Conservation (phyloP, 2,329 filamentous ascomycete genomes). For the Aspergillus hiratsukae region DNA sequence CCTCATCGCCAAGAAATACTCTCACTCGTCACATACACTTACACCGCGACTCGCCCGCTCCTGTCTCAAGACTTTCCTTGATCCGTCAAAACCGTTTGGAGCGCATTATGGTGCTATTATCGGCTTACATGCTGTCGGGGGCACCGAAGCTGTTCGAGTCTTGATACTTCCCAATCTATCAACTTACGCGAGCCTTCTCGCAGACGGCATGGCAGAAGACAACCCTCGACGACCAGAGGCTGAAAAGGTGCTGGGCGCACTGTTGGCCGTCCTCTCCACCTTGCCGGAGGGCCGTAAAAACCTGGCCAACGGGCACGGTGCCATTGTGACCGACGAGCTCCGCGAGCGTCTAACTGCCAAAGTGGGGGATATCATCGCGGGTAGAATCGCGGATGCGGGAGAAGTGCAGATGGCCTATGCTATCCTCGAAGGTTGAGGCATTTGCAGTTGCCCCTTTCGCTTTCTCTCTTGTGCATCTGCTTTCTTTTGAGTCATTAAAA, state of each 20-base stretch:
- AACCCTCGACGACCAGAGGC: slow-evolving; percentile 54
- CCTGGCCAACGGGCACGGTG: slow-evolving; percentile 38
- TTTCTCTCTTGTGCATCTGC: not conserved
- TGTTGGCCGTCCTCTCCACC: slow-evolving; percentile 53
- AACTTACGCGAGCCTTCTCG: slow-evolving; percentile 58
- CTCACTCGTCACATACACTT: slow-evolving; percentile 72
- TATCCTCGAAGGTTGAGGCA: slow-evolving; percentile 28
- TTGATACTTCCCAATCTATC: slow-evolving; percentile 64
- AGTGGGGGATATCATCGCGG: slow-evolving; percentile 40
- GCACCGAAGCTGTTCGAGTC: slow-evolving; percentile 58
- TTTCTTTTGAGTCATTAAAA: not conserved
- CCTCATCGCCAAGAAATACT: slow-evolving; percentile 75
- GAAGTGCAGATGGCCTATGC: slow-evolving; percentile 38
- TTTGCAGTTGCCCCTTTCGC: not conserved
- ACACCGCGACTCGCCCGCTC: slow-evolving; percentile 88
- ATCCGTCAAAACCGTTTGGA: slow-evolving; percentile 74
- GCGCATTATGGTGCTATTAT: slow-evolving; percentile 86
- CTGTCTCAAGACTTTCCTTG: slow-evolving; percentile 86
- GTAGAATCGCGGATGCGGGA: slow-evolving; percentile 38
- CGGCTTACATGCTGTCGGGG: slow-evolving; percentile 74
- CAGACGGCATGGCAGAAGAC: slow-evolving; percentile 49
- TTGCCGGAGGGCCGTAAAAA: slow-evolving; percentile 46
- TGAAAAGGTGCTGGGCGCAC: slow-evolving; percentile 55
- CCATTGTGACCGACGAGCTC: slow-evolving; percentile 34
- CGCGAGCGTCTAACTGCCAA: slow-evolving; percentile 34